Evolutionary conservation across 2,329 filamentous ascomycete genomes (phyloP), one percentile per base, ranked within the genome.

Genomic region (Xylariomycetidae sp.): DNA sequence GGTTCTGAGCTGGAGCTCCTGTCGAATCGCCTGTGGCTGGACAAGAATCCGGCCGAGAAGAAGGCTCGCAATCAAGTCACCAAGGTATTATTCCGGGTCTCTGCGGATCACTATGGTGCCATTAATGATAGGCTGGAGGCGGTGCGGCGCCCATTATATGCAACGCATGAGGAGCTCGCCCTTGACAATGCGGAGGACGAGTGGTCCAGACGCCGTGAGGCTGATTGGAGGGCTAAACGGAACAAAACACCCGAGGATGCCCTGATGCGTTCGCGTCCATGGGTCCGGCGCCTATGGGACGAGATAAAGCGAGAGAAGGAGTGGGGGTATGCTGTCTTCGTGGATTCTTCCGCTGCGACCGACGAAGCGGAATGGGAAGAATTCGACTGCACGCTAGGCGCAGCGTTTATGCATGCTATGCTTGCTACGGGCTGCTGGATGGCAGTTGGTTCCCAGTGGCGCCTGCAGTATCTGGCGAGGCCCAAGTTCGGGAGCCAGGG

Each of bases 101-200:
- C n/a, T n/a, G 24, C 23, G 13, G 25, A 29, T 8, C 31, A 34
- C 13, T 20, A 19, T 8, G 19, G 15, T 17, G 31, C 22, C 12
- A 28, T 22, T 3, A 22, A 23, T 5, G 25, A 23, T 3, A 23
- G 24, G 13, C 31, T 34, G 4, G 20, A 25, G 12, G 26, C 19
- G 24, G 26, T 28, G 17, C 31, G 25, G 5, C 14, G 26, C 17
- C 31, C 31, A 3, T 25, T 34, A 6, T 34, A 34, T 25, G 31
- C 18, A 13, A 10, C 25, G 12, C 10, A 29, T 19, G 24, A 28
- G 19, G 31, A 12, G 3, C 24, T 13, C 5, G 31, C 24, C 2
- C 26, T 28, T 14, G 25, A 28, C 12, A 34, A 34, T 18, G 24
- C 31, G 10, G 17, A 27, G 24, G 28, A 26, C 10, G 3, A 28